Base-by-base conservation (phyloP, 1,284 basidiomycete genomes). In the Microbotryum lychnidis-dioicae region DNA sequence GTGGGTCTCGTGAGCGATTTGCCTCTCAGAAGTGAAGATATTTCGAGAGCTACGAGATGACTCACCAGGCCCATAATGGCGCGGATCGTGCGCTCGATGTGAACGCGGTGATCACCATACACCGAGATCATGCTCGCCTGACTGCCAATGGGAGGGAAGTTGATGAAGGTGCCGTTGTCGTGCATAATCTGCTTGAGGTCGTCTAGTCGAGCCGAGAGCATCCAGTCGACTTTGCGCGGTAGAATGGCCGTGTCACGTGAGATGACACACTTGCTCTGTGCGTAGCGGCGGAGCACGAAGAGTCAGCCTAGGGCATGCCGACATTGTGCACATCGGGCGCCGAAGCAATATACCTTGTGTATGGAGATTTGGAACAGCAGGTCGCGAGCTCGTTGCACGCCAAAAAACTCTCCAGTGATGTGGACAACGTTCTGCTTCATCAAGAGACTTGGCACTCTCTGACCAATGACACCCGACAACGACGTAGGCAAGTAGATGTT, bases 361-460 rank as follows among this genome's bases (percentile, higher is more conserved):
- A 86, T 77, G 18, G 91, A 88, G 29, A 92, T 80, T 74, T 92
- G 88, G 74, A 86, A 86, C 10, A 98, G 79, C 91, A 97, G 97
- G 74, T 97, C 94, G 68, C 89, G 81, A 4, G 94, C 94, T 55
- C 94, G 79, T 75, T 96, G 91, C 16, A 97, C 93, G 47, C 90
- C 89, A 70, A 97, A 96, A 75, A 93, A 97, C 76, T 97, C 93
- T 58, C 94, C 94, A 0, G 94, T 96, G 71, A 98, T 94, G 87
- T 91, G 96, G 62, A 97, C 87, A 47, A 86, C 79, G 75, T 91
- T 91, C 73, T 76, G 84, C 81, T 76, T 79, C 69, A 73, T 78
- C 49, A 69, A 56, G 5, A 71, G 57, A 14, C 55, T 56, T 5
- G 60, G 60, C 56, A 68, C 63, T 52, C 66, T 66, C 31, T 56